A percentile compares a stretch with the other conserved stretches of the same genome.
Conservation (phyloP, 495 filamentous ascomycete genomes). For the Evernia prunastri region DNA sequence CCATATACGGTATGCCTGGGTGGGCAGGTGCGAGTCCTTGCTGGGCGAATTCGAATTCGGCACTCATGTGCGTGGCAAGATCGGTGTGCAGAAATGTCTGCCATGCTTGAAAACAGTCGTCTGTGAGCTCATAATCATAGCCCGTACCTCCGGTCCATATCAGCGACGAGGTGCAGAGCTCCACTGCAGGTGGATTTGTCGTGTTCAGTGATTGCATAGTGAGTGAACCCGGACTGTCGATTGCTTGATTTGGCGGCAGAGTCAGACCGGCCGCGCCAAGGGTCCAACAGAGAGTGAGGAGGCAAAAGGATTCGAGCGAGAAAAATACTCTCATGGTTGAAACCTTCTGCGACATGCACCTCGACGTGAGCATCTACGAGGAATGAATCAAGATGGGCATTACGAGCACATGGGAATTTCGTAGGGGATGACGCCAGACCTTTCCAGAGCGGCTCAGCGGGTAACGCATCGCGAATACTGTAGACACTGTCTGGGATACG, state of each 20-base stretch:
- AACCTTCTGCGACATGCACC: not conserved
- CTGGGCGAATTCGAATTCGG: not conserved
- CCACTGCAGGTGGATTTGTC: not conserved
- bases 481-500: not conserved
- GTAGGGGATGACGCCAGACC: not conserved
- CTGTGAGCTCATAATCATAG: not conserved
- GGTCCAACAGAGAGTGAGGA: not conserved
- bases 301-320: too few relatives aligned
- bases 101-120: not conserved
- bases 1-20: not conserved
- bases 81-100: not conserved
- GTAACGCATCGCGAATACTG: not conserved
- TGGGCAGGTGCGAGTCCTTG: not conserved
- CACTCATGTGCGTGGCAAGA: not conserved
- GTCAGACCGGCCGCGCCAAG: not conserved
- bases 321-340: not conserved
- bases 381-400: too few relatives aligned
- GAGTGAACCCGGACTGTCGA: not conserved
- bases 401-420: not conserved
- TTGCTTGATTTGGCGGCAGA: conserved; percentile 1
- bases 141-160: not conserved
- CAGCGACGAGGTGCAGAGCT: not conserved
- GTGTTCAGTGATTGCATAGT: not conserved
- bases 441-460: not conserved
- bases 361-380: not conserved